Evolutionary conservation across 2,329 filamentous ascomycete genomes (phyloP), one percentile per base, ranked within the genome.

Genomic region (Scedosporium apiospermum): DNA sequence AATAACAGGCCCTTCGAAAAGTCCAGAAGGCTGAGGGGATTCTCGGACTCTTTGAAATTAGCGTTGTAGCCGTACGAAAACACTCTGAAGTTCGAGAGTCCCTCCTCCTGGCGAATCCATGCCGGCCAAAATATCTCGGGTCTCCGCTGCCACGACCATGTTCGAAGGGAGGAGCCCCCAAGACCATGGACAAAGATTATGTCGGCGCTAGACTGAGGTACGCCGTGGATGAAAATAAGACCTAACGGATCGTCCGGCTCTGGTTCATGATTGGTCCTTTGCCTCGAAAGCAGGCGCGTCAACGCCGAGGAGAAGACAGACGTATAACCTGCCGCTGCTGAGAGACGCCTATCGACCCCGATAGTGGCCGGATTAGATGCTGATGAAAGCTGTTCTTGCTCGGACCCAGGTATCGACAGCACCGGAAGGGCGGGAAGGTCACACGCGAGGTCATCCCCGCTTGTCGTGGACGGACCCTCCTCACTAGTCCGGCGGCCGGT

Each of bases 161-260:
- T 46, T 46, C 21, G n/a, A 6, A 60, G 16, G 16, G 58, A 44
- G 3, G 58, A 60, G 7, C 58, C 58, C n/a, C 58, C 58, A 21
- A 60, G 41, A 21, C 58, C 58, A 27, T 60, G 58, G 58, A 60
- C 58, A 46, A 49, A 60, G 14, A 60, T 60, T 18, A 60, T 49
- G 21, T 60, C 58, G n/a, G 41, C 58, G 21, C 12, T 7, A 14
- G 58, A 6, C 16, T 18, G 16, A 7, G 57, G 38, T 38, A 9
- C 16, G 6, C 30, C 57, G 10, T 58, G 57, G 6, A 58, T 41
- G 12, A 58, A 38, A 42, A 12, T 42, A 6, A 58, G 57, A 10
- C 57, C 57, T 18, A 58, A 12, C 14, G 57, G 57, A 21, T 58
- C 57, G 5, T 41, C 6, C 10, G 57, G 4, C 14, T 41, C 57